These are phyloP conservation scores for Nitzschia sp. DNA, from an alignment of 108 stramenopile genomes.

Conservation along the genomic window DNA sequence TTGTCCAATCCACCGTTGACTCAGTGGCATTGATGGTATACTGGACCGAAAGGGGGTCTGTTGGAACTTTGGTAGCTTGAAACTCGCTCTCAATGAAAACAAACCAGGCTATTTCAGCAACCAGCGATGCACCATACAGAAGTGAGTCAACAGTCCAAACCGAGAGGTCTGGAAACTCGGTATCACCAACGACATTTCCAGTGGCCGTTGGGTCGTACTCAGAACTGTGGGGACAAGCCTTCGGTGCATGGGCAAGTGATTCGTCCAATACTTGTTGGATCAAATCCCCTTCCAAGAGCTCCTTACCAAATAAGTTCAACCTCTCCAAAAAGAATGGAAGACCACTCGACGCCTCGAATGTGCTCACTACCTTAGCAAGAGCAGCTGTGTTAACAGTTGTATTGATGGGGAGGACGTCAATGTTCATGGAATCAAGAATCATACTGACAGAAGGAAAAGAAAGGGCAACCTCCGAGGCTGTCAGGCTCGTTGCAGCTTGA, in stretches of 20 bases:
- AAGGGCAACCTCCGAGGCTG: not conserved
- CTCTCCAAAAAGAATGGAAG: conserved; percentile 43
- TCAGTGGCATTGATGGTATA: not conserved
- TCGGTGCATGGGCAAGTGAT: conserved; percentile 47
- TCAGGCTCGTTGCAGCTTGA: not conserved
- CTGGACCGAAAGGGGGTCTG: conserved; percentile 7
- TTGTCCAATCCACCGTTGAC: conserved; percentile 2
- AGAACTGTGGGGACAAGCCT: conserved; percentile 57
- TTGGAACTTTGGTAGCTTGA: not conserved
- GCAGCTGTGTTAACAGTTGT: not conserved
- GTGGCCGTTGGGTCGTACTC: conserved; percentile 34
- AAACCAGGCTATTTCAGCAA: conserved; percentile 2
- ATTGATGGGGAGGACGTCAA: not conserved
- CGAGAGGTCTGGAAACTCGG: conserved; percentile 5
- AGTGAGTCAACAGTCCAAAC: conserved; percentile 3
- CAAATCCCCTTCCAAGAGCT: conserved; percentile 45
- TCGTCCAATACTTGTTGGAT: conserved; percentile 60
- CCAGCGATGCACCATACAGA: conserved; percentile 1
- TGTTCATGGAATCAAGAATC: not conserved
- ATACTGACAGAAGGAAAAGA: not conserved
- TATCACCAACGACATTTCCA: not conserved
- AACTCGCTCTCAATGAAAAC: conserved; percentile 5
- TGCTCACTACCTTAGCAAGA: not conserved
- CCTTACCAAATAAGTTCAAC: conserved; percentile 33
- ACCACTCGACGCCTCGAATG: conserved; percentile 41